phyloP scores from a whole-genome alignment of 148 eudicot species.

The Rhododendron mucronatum region DNA sequence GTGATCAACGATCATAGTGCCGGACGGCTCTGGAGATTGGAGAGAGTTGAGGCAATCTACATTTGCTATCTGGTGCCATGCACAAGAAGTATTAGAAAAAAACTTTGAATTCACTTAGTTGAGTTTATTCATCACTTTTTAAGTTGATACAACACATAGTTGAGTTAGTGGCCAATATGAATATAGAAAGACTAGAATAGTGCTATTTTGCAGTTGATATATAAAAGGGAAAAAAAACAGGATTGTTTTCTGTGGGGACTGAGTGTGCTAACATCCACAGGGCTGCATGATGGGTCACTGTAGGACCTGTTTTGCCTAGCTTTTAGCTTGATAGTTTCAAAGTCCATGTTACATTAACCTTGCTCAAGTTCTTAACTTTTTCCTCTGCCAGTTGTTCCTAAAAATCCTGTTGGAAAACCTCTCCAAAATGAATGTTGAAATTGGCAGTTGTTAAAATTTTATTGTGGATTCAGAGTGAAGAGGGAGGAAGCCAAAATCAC shows the following conservation, averaged over 20 bases:
- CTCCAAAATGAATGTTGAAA: not conserved
- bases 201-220: not conserved
- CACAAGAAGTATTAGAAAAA: not conserved
- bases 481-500: conserved; percentile 86
- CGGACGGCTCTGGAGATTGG: not conserved
- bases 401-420: not conserved
- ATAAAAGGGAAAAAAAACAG: not conserved
- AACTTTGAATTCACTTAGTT: not conserved
- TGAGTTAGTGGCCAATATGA: not conserved
- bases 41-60: not conserved
- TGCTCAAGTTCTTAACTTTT: not conserved
- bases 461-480: conserved; percentile 37
- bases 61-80: not conserved
- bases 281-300: not conserved
- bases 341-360: not conserved
- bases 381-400: not conserved
- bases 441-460: not conserved
- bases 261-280: not conserved
- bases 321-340: not conserved
- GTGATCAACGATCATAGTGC: conserved; percentile 39
- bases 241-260: not conserved
- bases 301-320: not conserved
- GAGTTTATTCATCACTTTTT: not conserved
- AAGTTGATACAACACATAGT: not conserved
- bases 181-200: not conserved